Conservation (phyloP, 805 yeast genomes). For the Wickerhamomyces silvicola region DNA sequence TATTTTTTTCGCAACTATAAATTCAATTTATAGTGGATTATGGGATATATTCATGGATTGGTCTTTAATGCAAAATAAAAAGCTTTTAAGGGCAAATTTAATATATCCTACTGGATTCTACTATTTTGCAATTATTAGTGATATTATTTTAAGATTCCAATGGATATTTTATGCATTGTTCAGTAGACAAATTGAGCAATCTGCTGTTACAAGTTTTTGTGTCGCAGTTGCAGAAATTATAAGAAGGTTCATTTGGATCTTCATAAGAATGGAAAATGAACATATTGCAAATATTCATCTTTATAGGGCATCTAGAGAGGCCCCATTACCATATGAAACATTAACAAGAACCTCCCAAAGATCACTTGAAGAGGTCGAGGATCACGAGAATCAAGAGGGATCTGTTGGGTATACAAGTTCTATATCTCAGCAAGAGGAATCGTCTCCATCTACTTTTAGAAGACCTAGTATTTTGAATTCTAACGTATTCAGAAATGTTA, state of each 20-base stretch:
- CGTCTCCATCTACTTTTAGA: slow-evolving; percentile 6
- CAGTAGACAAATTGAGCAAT: slow-evolving; percentile 72
- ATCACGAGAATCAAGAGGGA: slow-evolving; percentile 10
- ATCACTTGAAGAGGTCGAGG: not conserved
- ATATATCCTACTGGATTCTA: slow-evolving; percentile 57
- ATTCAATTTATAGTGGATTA: slow-evolving; percentile 58
- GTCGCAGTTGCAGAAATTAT: slow-evolving; percentile 78
- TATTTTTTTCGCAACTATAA: slow-evolving; percentile 66
- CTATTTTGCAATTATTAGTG: slow-evolving; percentile 67
- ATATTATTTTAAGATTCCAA: slow-evolving; percentile 74
- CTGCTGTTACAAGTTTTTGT: slow-evolving; percentile 78
- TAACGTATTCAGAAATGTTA: slow-evolving; percentile 35
- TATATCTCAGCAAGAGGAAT: not conserved
- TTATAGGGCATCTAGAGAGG: slow-evolving; percentile 81
- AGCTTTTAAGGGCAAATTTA: slow-evolving; percentile 63
- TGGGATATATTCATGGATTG: slow-evolving; percentile 98
- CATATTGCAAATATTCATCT: slow-evolving; percentile 85
- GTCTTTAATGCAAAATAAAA: slow-evolving; percentile 72
- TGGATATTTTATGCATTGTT: slow-evolving; percentile 90
- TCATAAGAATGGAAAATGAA: slow-evolving; percentile 93
- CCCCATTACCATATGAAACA: slow-evolving; percentile 74
- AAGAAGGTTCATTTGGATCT: slow-evolving; percentile 84
- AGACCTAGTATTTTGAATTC: slow-evolving; percentile 15
- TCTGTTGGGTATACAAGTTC: slow-evolving; percentile 2
- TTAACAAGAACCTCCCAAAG: slow-evolving; percentile 7